Conservation (phyloP, 1,284 basidiomycete species). For the Microbotryum scabiosae region DNA sequence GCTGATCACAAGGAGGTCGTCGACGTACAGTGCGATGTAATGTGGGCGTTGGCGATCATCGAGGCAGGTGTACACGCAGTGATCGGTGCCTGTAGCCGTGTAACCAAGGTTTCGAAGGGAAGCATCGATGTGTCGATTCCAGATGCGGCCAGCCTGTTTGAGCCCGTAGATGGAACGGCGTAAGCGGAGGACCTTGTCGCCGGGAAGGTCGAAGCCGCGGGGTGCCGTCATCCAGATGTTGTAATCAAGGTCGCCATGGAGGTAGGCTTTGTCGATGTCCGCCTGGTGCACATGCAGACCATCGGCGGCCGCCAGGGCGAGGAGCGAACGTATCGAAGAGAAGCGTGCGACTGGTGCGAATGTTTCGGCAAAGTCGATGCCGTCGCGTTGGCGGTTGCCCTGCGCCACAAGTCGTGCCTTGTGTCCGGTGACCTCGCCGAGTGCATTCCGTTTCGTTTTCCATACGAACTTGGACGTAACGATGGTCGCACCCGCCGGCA, state of each 20-base stretch:
- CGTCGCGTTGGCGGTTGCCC: too few species aligned
- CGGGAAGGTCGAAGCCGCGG: background rate
- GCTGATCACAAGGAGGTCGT: constrained; percentile 38
- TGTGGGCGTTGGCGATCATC: background rate
- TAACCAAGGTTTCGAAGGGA: constrained; percentile 34
- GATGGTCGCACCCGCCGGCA: too few species aligned
- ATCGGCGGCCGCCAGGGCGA: too few species aligned
- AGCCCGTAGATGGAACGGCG: constrained; percentile 45
- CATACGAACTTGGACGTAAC: too few species aligned
- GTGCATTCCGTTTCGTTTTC: too few species aligned
- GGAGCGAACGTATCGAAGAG: too few species aligned
- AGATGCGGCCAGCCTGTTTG: constrained; percentile 41
- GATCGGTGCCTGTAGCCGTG: constrained; percentile 25
- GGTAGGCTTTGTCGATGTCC: constrained; percentile 37
- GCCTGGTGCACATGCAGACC: too few species aligned
- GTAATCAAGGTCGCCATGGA: background rate
- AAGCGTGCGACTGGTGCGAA: too few species aligned
- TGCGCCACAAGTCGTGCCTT: too few species aligned
- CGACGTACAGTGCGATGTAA: constrained; percentile 38
- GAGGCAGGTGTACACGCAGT: constrained; percentile 26
- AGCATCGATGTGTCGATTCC: constrained; percentile 36
- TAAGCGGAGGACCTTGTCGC: constrained; percentile 23
- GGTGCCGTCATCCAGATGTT: too few species aligned
- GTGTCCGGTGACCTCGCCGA: too few species aligned
- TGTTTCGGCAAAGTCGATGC: too few species aligned